Evolutionary conservation across 352 stramenopile species (phyloP), one percentile per base, ranked within the genome.

Genomic region (Globisporangium megalacanthum): DNA sequence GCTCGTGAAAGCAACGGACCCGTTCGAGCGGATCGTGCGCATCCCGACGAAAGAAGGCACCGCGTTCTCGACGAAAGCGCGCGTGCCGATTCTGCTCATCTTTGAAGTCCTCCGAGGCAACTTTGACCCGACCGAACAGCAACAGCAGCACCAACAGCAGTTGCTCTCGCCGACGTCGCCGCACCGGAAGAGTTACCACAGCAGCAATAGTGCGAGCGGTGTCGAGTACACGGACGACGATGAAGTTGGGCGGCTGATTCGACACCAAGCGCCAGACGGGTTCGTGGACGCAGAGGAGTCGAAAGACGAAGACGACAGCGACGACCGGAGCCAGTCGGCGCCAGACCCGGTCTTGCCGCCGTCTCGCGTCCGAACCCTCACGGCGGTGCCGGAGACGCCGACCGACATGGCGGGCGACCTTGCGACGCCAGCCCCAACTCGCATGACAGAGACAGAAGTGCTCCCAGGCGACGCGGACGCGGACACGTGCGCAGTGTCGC

Each of bases 61-160:
- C 2, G 86, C 83, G 0, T 95, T 95, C 51, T 94, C 83, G 13
- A 95, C 86, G 9, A 94, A 95, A 54, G 83, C 82, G 17, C 83
- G 86, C 20, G 86, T 93, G 25, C 86, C 84, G 25, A 93, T 93
- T 60, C 75, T 95, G 74, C 62, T 95, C 42, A 91, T 94, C 25
- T 95, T 95, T 54, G 86, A 95, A 60, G 86, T 95, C 20, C 89
- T 92, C 51, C 86, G 80, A 48, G 87, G 81, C 7, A 83, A 90
- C 45, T 69, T 79, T 55, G 86, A 86, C 35, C 60, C 68, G 13
- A 72, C 77, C 5, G 72, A 56, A 15, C 20, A 42, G 35, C 50
- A 56, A 36, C 50, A 39, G 48, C 29, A 82, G 11, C 72, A 82
- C 61, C 68, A 75, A 49, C 64, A 76, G 47, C 65, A 67, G 1